Evolutionary conservation across 2,329 filamentous ascomycete species (phyloP).

Genomic region (Lasiodiplodia theobromae): DNA sequence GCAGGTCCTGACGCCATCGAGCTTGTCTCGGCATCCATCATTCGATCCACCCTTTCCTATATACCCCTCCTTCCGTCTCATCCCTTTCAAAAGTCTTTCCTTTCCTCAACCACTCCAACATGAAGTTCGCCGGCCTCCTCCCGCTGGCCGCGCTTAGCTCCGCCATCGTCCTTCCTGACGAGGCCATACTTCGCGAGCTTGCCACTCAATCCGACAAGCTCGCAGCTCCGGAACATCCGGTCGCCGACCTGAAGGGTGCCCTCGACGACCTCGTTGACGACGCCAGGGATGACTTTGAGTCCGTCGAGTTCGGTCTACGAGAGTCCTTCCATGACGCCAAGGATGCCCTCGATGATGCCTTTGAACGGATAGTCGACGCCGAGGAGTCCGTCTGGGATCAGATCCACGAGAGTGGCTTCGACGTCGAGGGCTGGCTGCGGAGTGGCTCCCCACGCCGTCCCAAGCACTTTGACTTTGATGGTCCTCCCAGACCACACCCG

Average conservation of each 20-base stretch:
- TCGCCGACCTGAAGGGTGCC: constrained; percentile 46
- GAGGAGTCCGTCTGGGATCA: constrained; percentile 49
- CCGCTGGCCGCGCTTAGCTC: constrained; percentile 58
- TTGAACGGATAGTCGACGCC: constrained; percentile 49
- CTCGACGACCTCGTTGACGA: constrained; percentile 42
- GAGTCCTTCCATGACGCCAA: constrained; percentile 38
- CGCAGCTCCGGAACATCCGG: constrained; percentile 26
- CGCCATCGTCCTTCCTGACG: constrained; percentile 62
- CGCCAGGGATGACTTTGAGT: constrained; percentile 34
- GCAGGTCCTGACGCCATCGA: constrained; percentile 42
- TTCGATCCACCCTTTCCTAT: constrained; percentile 8
- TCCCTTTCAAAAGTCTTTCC: constrained; percentile 23
- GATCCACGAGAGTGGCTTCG: constrained; percentile 52
- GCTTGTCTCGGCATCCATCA: constrained; percentile 29
- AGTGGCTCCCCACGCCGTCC: constrained; percentile 37
- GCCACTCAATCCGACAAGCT: constrained; percentile 42
- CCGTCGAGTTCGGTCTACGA: constrained; percentile 25
- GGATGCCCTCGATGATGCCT: constrained; percentile 53
- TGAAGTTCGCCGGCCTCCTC: constrained; percentile 59
- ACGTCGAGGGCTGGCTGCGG: constrained; percentile 57
- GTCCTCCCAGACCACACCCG: constrained; percentile 8
- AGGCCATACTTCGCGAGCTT: constrained; percentile 44
- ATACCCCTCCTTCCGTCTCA: constrained; percentile 24
- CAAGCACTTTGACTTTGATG: constrained; percentile 11
- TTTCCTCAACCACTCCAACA: constrained; percentile 41